Evolutionary conservation across 208 protist species (phyloP), one percentile per base, ranked within the genome.

Genomic region (Tritrichomonas foetus): DNA sequence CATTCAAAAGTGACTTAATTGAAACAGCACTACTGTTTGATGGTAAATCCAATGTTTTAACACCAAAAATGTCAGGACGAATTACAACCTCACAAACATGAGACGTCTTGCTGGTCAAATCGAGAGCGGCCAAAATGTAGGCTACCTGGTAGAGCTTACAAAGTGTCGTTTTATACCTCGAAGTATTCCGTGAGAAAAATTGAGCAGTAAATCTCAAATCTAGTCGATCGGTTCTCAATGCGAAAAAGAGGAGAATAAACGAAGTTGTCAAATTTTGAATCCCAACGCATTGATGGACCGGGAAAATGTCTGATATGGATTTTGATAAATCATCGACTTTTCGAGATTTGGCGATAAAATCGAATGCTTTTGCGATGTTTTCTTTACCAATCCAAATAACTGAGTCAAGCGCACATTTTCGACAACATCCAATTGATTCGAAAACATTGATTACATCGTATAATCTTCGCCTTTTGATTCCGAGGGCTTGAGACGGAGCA

Each of bases 401-500:
- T 11, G n/a, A 89, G 16, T 89, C 78, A 89, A 57, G 27, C 11
- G n/a, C 5, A 2, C 47, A 8, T 39, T 89, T 89, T 89, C 57
- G 0, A 47, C 78, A 89, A 47, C 78, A 57, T 57, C 78, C 78
- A 16, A 47, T 57, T 36, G 78, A 53, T 53, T 53, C 47, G 11
- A 89, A 33, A n/a, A 89, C 47, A 57, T 89, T 89, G 2, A 89
- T 16, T 1, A 89, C 20, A 89, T 89, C 41, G 30, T 89, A 89
- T n/a, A 89, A n/a, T 57, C 78, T 89, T 61, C 78, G 53, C 20
- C 78, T 25, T 16, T 57, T 33, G 2, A 89, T 57, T 53, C 44
- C 44, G 30, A 57, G 57, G 14, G 27, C 57, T 1, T 44, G 44
- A 1, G 74, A 82, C 3, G 44, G n/a, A 47, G 36, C 16, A 47